Base-by-base conservation (phyloP, 306 rosid genomes). In the Spatholobus suberectus region DNA sequence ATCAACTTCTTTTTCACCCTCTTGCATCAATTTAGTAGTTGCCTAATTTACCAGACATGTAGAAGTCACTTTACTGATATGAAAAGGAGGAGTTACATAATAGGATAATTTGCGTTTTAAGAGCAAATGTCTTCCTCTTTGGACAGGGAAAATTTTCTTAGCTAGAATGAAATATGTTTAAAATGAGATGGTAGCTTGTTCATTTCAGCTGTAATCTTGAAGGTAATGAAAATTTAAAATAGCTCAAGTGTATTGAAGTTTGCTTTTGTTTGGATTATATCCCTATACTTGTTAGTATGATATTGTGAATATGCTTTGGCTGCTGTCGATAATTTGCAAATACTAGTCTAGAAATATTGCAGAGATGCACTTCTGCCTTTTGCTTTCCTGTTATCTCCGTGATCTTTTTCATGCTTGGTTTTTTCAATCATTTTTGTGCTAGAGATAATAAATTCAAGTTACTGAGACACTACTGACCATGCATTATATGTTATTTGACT, bases 151-250 rank as follows among this genome's bases (percentile, higher is more conserved):
- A 57, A 11, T 44, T 59, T 57, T 68, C 35, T 55, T 66, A 32
- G 70, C 40, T 76, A 17, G 76, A 75, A 37, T 34, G 57, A 55
- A 18, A 20, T 55, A 57, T 70, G 59, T 38, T 47, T 41, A 38
- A 35, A 37, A 43, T 70, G 74, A 46, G 77, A 68, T 69, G 74
- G 63, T 71, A 63, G 32, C 55, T 0, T 73, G 65, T 72, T 43
- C 20, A 32, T 44, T 62, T 34, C 55, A 59, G 29, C 24, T 47
- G 74, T 67, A 20, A 61, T 47, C 55, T 32, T 34, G 58, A 81
- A 73, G 21, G 34, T 52, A 20, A 23, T 47, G 55, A 26, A 35
- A 59, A 34, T 46, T 32, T 59, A 0, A 62, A 51, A 81, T 15
- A 73, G 58, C 49, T 5, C 32, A 20, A 43, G 40, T 43, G 63